Conservation (phyloP, 1,284 basidiomycete species). For the Pterulicium gracile region DNA sequence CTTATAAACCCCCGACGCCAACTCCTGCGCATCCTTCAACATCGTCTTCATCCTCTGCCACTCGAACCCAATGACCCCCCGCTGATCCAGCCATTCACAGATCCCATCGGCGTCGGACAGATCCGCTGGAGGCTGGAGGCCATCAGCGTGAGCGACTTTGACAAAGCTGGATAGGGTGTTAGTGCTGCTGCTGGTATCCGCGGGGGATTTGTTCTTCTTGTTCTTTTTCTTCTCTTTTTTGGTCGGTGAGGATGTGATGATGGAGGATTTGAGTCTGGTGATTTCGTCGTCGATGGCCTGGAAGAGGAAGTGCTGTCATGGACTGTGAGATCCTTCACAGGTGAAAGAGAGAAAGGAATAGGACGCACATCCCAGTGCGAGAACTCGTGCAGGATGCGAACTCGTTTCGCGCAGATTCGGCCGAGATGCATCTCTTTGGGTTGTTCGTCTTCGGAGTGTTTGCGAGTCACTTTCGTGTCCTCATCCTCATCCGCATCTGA, state of each 20-base stretch:
- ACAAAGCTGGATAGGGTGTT: too few species aligned
- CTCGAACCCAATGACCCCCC: constrained; percentile 46
- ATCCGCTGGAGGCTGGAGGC: constrained; percentile 48
- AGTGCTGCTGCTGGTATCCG: too few species aligned
- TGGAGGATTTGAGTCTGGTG: constrained; percentile 24
- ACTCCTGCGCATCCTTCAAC: not conserved
- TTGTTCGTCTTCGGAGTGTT: constrained; percentile 16
- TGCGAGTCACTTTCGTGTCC: constrained; percentile 13
- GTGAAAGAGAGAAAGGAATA: constrained; percentile 4
- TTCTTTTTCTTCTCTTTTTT: constrained; percentile 16
- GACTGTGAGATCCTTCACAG: constrained; percentile 3
- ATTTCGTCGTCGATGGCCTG: constrained; percentile 43
- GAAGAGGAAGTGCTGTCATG: constrained; percentile 45
- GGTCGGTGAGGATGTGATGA: constrained; percentile 19
- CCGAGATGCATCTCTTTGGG: constrained; percentile 41
- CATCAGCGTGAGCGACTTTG: constrained; percentile 42
- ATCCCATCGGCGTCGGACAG: constrained; percentile 62
- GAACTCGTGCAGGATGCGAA: constrained; percentile 62
- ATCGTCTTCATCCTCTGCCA: not conserved
- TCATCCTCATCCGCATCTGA: constrained; percentile 21
- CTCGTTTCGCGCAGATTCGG: constrained; percentile 64
- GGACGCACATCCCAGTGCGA: constrained; percentile 75
- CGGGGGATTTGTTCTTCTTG: too few species aligned
- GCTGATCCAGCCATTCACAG: constrained; percentile 73
- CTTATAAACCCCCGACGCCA: too few species aligned